Conservation (phyloP, 1,284 basidiomycete species). For the Ustilago xerochloae region DNA sequence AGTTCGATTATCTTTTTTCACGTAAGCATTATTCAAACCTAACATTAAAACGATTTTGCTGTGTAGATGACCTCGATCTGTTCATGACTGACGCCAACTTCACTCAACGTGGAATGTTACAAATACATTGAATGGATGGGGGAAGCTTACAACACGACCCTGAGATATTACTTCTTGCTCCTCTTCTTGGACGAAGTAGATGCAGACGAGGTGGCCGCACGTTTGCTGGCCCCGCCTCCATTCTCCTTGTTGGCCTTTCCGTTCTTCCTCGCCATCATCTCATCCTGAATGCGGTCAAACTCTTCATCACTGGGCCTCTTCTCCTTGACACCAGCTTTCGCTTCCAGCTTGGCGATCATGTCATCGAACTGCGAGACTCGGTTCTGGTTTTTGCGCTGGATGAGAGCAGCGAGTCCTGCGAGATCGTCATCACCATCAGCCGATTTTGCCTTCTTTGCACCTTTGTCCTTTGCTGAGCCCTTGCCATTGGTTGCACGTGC, state of each 20-base stretch:
- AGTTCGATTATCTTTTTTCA: constrained; percentile 5
- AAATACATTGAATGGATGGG: constrained; percentile 14
- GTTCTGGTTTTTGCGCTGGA: constrained; percentile 51
- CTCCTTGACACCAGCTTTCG: constrained; percentile 49
- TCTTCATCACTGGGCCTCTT: constrained; percentile 48
- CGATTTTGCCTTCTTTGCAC: constrained; percentile 24
- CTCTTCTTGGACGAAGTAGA: constrained; percentile 32
- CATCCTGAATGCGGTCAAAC: constrained; percentile 50
- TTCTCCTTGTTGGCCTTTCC: constrained; percentile 27
- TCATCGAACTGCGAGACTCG: constrained; percentile 53
- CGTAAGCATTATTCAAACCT: no score
- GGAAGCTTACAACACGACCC: not conserved
- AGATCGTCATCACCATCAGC: constrained; percentile 45
- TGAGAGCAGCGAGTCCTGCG: constrained; percentile 48
- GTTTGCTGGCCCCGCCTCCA: constrained; percentile 21
- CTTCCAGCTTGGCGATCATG: constrained; percentile 59
- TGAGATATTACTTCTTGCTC: constrained; percentile 25
- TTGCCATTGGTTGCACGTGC: constrained; percentile 11
- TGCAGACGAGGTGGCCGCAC: constrained; percentile 21
- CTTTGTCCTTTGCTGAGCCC: constrained; percentile 15
- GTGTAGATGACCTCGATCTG: not conserved
- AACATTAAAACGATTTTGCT: no score
- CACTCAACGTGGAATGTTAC: not conserved
- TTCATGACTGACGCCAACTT: not conserved
- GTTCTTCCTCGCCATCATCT: constrained; percentile 45